A percentile compares a stretch with the other conserved stretches of the same genome.
Evolutionary conservation across 2,329 filamentous ascomycete species (phyloP).

Genomic region (Beauveria medogensis): DNA sequence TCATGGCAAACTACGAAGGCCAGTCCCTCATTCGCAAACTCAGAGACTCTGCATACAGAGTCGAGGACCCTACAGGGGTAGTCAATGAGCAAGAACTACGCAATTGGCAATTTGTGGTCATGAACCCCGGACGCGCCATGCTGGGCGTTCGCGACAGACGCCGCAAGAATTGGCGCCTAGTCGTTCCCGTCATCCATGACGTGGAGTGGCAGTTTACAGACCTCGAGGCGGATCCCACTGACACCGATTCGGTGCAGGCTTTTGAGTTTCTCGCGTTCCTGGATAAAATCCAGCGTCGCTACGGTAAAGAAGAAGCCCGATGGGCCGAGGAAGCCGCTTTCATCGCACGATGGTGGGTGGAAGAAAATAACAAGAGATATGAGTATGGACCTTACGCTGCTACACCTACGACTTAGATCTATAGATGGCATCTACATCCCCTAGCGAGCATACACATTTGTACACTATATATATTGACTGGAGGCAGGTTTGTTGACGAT

Average conservation of each 20-base stretch:
- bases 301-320: background rate
- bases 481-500: background rate
- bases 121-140: slow-evolving; percentile 20
- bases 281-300: background rate
- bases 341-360: slow-evolving; percentile 27
- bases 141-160: slow-evolving; percentile 17
- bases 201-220: slow-evolving; percentile 11
- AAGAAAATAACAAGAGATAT: slow-evolving; percentile 29
- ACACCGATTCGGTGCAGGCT: slow-evolving; percentile 8
- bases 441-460: slow-evolving; percentile 4
- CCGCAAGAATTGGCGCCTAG: slow-evolving; percentile 16
- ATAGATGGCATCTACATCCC: background rate
- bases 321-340: slow-evolving; percentile 23
- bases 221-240: slow-evolving; percentile 5
- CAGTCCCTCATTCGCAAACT: slow-evolving; percentile 25
- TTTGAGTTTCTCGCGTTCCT: slow-evolving; percentile 5
- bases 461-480: background rate
- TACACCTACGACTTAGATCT: background rate
- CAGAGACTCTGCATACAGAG: background rate
- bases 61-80: slow-evolving; percentile 9
- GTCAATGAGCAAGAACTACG: slow-evolving; percentile 10
- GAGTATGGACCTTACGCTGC: slow-evolving; percentile 18
- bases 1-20: slow-evolving; percentile 26
- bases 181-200: slow-evolving; percentile 20
- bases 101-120: slow-evolving; percentile 20